Evolutionary conservation across 495 filamentous ascomycete genomes (phyloP).

Genomic region (Apiosordaria backusii): DNA sequence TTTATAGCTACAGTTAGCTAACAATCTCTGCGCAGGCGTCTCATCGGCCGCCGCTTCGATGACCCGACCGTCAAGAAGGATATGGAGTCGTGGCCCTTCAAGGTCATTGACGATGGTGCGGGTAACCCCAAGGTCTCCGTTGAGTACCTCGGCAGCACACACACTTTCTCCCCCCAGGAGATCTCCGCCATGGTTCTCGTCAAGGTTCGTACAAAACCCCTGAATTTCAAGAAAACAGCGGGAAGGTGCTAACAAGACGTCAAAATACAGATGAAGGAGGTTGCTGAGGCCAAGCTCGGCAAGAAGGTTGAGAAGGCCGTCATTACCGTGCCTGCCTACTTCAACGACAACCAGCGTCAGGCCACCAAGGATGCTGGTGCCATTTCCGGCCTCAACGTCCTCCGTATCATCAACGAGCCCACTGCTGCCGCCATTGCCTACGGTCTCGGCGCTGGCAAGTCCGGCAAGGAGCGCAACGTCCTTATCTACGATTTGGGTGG

Average conservation of each 20-base stretch:
- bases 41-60: constrained; percentile 91
- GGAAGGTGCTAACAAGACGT: constrained; percentile 16
- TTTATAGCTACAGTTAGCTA: constrained; percentile 21
- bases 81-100: constrained; percentile 98
- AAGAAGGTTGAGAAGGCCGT: constrained; percentile 97
- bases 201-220: constrained; percentile 56
- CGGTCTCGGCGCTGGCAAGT: constrained; percentile 90
- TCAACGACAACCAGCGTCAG: constrained; percentile 99
- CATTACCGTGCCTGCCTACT: constrained; percentile 97
- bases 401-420: constrained; percentile 99
- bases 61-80: constrained; percentile 98
- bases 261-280: constrained; percentile 80
- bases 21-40: constrained; percentile 55
- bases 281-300: constrained; percentile 93
- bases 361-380: constrained; percentile 98
- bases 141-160: constrained; percentile 89
- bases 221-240: background rate
- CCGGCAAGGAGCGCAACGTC: constrained; percentile 94
- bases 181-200: constrained; percentile 93
- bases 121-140: constrained; percentile 92
- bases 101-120: constrained; percentile 75
- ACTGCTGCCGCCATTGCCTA: constrained; percentile 97
- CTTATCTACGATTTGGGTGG: constrained; percentile 99
- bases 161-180: constrained; percentile 96
- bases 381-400: constrained; percentile 94